Percentiles rank a stretch among this genome's conserved stretches.
These are phyloP conservation scores for Barbarea vulgaris DNA, from an alignment of 345 rosid species.

Conservation along the genomic window DNA sequence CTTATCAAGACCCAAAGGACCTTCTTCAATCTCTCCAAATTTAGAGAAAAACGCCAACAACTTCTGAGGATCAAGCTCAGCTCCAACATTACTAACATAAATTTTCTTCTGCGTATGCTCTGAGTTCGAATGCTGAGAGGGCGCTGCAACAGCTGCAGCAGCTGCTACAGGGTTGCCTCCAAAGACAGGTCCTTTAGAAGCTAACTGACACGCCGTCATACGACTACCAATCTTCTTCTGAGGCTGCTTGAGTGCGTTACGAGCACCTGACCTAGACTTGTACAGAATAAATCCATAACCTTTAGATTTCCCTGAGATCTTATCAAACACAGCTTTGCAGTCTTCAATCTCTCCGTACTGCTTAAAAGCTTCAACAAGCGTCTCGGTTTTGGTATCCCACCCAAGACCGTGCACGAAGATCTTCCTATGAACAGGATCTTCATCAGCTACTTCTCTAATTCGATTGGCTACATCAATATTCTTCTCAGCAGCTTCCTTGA, in stretches of 20 bases:
- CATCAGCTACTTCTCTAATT: conserved; percentile 57
- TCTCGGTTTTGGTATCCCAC: conserved; percentile 81
- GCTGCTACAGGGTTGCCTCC: conserved; percentile 54
- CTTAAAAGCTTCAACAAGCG: conserved; percentile 54
- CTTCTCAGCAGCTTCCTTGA: conserved; percentile 61
- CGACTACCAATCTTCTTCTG: conserved; percentile 79
- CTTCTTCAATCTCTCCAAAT: conserved; percentile 81
- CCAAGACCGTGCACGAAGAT: conserved; percentile 83
- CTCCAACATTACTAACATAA: conserved; percentile 69
- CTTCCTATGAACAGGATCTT: conserved; percentile 72
- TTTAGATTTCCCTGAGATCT: conserved; percentile 74
- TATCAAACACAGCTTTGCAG: conserved; percentile 72
- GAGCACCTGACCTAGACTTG: conserved; percentile 67
- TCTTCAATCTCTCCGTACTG: conserved; percentile 80
- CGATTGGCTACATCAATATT: conserved; percentile 45
- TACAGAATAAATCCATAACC: conserved; percentile 78
- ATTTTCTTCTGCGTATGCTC: conserved; percentile 82
- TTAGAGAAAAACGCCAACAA: conserved; percentile 56
- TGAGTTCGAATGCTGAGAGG: conserved; percentile 48
- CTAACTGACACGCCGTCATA: conserved; percentile 72
- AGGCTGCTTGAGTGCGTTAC: conserved; percentile 65
- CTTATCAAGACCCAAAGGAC: conserved; percentile 82
- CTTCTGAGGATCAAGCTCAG: conserved; percentile 59
- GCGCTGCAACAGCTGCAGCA: conserved; percentile 49
- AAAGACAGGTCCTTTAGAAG: conserved; percentile 68